Conservation (phyloP, 441 rosid genomes). For the Kokia cookei region DNA sequence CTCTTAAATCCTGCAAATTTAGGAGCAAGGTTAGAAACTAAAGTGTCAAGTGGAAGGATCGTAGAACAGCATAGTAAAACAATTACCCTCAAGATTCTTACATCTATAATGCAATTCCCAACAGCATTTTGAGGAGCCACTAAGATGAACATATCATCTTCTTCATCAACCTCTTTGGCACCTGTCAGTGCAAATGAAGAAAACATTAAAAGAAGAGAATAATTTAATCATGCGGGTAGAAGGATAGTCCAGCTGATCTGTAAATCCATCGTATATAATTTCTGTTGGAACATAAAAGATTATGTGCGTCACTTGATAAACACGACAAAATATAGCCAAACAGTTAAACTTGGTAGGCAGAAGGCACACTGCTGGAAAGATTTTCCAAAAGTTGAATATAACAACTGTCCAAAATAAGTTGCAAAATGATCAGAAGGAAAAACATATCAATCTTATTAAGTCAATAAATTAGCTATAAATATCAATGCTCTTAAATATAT, state of each 20-base stretch:
- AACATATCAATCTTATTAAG: neutral
- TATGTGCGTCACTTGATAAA: neutral
- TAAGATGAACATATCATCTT: constrained; percentile 84
- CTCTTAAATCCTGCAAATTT: constrained; percentile 65
- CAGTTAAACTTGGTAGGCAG: neutral
- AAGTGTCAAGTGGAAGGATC: constrained; percentile 1
- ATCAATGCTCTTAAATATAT: neutral
- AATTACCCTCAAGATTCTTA: constrained; percentile 27
- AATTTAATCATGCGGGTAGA: neutral
- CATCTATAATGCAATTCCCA: constrained; percentile 90
- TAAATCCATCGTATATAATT: neutral
- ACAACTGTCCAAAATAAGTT: neutral
- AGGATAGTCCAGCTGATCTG: neutral
- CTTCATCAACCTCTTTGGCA: constrained; percentile 70
- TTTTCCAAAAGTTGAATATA: neutral
- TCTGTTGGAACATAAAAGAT: neutral
- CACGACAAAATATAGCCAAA: neutral
- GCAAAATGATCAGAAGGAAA: neutral
- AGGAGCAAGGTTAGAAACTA: constrained; percentile 2
- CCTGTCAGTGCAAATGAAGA: constrained; percentile 30
- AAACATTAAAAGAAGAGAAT: neutral
- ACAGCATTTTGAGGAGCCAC: constrained; percentile 97
- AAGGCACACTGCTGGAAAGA: neutral
- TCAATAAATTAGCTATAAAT: too few species aligned
- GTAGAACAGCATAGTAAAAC: neutral